Evolutionary conservation across 2,329 filamentous ascomycete genomes (phyloP), one percentile per base, ranked within the genome.

Genomic region (Xylaria arbuscula): DNA sequence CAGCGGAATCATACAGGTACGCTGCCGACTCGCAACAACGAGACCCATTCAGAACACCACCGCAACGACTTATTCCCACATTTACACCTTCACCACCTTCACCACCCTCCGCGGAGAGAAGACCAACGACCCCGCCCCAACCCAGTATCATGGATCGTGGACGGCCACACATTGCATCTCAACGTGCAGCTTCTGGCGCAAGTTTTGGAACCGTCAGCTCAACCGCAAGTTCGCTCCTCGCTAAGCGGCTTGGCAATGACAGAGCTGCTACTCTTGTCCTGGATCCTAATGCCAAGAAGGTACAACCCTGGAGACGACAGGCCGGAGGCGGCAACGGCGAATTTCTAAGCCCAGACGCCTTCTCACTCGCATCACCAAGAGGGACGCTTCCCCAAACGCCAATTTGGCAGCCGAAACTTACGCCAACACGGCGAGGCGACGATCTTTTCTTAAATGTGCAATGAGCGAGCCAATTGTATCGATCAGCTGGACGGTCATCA

Each of bases 341-440:
- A 4, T 64, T 71, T 6, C 63, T 77, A 17, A 76, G 72, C 48
- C 74, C 74, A 11, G 72, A 76, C 8, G 62, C 58, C 36, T 62
- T 66, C 4, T 60, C 64, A 7, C 58, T 75, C 34, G 59, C 63
- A 47, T 75, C 76, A 2, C 70, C 75, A 9, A 71, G 62, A 54
- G 67, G 68, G 34, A 73, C 68, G 8, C 74, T 84, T 50, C 84
- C 85, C 0, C 78, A 77, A 42, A 86, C 85, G 45, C 88, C 88
- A 0, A 84, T 84, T 1, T 90, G 89, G 88, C 82, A 89, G 72
- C 90, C 90, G 2, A 86, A 85, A 72, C 75, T 93, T 73, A 93
- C 90, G 54, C 91, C 91, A 2, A 89, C 88, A 65, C 81, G 89
- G 68, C 84, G 88, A 57, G 90, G 91, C 0, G 87, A 90, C 32